Evolutionary conservation across 1,139 yeast genomes (phyloP).

Genomic region (Candida mesenterica): DNA sequence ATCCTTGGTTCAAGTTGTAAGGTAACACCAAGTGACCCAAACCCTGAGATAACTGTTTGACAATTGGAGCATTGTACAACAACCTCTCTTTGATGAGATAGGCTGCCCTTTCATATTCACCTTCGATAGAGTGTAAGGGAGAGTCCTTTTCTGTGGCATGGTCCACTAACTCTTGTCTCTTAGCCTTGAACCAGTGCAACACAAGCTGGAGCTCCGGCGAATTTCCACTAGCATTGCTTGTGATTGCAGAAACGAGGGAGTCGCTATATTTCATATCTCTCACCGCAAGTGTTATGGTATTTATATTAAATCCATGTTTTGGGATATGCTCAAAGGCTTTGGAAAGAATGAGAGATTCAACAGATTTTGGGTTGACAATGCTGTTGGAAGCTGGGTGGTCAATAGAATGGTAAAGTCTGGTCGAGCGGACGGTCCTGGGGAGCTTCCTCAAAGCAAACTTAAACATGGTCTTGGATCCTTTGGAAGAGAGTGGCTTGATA

Average conservation of each 20-base stretch:
- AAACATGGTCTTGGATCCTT: no score
- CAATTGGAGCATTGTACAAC: conserved; percentile 56
- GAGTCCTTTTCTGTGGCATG: conserved; percentile 28
- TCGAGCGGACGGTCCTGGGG: conserved; percentile 2
- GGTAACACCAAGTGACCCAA: conserved; percentile 57
- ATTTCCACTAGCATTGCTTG: conserved; percentile 29
- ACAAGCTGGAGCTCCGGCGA: conserved; percentile 46
- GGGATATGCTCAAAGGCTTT: conserved; percentile 59
- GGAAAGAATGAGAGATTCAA: conserved; percentile 35
- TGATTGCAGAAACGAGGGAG: conserved; percentile 60
- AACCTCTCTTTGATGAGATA: conserved; percentile 62
- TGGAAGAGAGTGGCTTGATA: no score
- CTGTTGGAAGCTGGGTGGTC: conserved; percentile 36
- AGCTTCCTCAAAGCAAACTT: neutral
- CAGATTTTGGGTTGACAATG: conserved; percentile 27
- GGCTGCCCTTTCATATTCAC: conserved; percentile 60
- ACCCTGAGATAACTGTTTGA: conserved; percentile 44
- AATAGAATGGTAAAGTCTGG: conserved; percentile 30
- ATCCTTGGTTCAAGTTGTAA: conserved; percentile 44
- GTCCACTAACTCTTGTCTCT: conserved; percentile 32
- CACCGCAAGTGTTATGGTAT: conserved; percentile 61
- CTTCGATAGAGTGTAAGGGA: conserved; percentile 25
- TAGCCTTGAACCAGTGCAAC: conserved; percentile 42
- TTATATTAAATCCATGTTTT: conserved; percentile 60
- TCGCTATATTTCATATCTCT: conserved; percentile 63